Evolutionary conservation across 305 asterid genomes (phyloP).

Genomic region (Nicotiana rustica): DNA sequence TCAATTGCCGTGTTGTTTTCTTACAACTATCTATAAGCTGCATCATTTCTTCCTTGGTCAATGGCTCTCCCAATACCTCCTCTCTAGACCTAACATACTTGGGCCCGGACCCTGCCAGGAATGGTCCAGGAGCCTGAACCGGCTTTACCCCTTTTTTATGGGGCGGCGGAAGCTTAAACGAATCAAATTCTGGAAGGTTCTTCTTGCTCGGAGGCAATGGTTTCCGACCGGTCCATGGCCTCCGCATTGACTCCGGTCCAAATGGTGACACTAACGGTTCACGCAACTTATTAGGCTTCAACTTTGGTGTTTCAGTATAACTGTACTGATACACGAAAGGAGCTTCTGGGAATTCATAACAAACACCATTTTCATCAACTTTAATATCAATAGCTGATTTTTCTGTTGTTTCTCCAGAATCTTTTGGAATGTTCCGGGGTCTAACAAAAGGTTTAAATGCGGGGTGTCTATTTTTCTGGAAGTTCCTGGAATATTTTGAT

Average conservation of each 20-base stretch:
- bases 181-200: conserved; percentile 83
- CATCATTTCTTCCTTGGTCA: conserved; percentile 72
- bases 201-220: conserved; percentile 82
- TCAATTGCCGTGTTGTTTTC: conserved; percentile 70
- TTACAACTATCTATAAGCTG: conserved; percentile 61
- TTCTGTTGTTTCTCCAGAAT: background rate
- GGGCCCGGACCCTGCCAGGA: conserved; percentile 80
- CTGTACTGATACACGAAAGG: conserved; percentile 92
- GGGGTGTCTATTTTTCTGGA: conserved; percentile 55
- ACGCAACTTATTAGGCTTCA: conserved; percentile 76
- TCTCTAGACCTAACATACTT: conserved; percentile 73
- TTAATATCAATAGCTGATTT: conserved; percentile 49
- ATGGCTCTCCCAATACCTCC: conserved; percentile 79
- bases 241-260: conserved; percentile 76
- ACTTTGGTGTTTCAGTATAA: conserved; percentile 91
- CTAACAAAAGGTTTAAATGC: conserved; percentile 60
- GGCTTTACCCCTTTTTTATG: conserved; percentile 93
- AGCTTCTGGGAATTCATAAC: conserved; percentile 77
- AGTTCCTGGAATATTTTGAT: conserved; percentile 75
- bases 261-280: conserved; percentile 92
- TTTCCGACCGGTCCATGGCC: conserved; percentile 91
- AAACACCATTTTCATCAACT: conserved; percentile 73
- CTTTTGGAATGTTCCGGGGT: conserved; percentile 50
- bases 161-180: conserved; percentile 83
- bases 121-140: conserved; percentile 94